These are phyloP conservation scores for Echium plantagineum DNA, from an alignment of 257 asterid species.

Conservation along the genomic window DNA sequence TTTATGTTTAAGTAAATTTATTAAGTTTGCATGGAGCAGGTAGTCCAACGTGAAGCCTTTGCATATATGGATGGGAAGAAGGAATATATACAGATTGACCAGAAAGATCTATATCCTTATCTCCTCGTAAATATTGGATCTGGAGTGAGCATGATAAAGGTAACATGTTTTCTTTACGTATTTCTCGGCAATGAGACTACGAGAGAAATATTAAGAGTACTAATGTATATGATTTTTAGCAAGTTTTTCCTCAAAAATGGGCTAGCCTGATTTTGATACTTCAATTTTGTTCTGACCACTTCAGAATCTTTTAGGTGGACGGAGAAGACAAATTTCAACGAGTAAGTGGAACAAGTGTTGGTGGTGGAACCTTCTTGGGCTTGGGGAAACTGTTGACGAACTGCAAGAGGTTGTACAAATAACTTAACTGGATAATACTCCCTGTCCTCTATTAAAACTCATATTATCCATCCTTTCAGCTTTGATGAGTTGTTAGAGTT, in stretches of 20 bases:
- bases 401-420: constrained; percentile 62
- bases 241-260: too few relatives aligned
- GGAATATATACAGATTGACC: constrained; percentile 70
- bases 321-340: constrained; percentile 68
- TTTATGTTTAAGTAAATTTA: neutral
- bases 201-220: too few relatives aligned
- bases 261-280: too few relatives aligned
- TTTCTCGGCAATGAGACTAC: too few relatives aligned
- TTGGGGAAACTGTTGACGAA: constrained; percentile 86
- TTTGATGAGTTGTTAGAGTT: constrained; percentile 81
- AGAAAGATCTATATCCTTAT: constrained; percentile 77
- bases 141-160: constrained; percentile 99
- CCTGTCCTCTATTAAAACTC: constrained; percentile 4
- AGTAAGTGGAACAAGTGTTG: constrained; percentile 95
- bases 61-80: constrained; percentile 58
- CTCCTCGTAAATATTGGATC: constrained; percentile 91
- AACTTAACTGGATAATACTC: neutral
- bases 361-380: constrained; percentile 98
- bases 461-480: constrained; percentile 29
- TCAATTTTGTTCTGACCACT: too few relatives aligned
- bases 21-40: constrained; percentile 34
- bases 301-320: constrained; percentile 46
- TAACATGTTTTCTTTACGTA: constrained; percentile 4
- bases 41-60: constrained; percentile 73
- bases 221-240: too few relatives aligned